These are phyloP conservation scores for Trametes sp. DNA, from an alignment of 1,284 basidiomycete species.

Conservation along the genomic window DNA sequence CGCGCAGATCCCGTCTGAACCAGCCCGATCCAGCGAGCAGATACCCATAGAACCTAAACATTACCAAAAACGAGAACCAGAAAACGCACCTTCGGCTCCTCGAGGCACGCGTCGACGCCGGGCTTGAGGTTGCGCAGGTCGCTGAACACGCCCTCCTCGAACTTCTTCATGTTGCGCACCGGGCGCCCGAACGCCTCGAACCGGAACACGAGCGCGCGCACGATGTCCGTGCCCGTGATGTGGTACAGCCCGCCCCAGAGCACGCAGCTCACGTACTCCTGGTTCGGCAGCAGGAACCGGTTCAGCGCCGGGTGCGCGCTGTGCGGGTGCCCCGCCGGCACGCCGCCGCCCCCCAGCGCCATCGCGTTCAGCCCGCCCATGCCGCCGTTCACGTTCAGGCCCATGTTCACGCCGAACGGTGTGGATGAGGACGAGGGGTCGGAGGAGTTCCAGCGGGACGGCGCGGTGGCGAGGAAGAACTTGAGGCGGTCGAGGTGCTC, in stretches of 20 bases:
- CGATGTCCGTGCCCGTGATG: slow-evolving; percentile 91
- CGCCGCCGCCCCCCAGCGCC: too few species aligned
- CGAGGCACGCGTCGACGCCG: slow-evolving; percentile 87
- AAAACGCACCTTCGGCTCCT: slow-evolving; percentile 84
- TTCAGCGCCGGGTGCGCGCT: slow-evolving; percentile 76
- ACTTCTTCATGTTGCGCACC: slow-evolving; percentile 87
- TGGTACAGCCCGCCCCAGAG: slow-evolving; percentile 91
- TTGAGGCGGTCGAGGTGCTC: slow-evolving; percentile 81
- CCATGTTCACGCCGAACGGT: not conserved
- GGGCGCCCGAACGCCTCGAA: slow-evolving; percentile 90
- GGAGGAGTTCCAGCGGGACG: slow-evolving; percentile 65
- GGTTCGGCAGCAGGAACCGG: slow-evolving; percentile 83
- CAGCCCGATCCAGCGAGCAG: too few species aligned
- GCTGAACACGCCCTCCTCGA: slow-evolving; percentile 93
- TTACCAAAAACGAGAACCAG: not conserved
- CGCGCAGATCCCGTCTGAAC: too few species aligned
- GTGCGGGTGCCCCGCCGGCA: slow-evolving; percentile 44
- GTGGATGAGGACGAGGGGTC: slow-evolving; percentile 9
- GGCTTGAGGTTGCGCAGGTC: slow-evolving; percentile 93
- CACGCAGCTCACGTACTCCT: slow-evolving; percentile 89
- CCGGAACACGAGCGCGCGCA: slow-evolving; percentile 87
- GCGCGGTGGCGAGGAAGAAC: slow-evolving; percentile 88
- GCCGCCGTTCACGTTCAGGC: not conserved
- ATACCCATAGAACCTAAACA: too few species aligned
- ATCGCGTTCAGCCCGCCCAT: slow-evolving; percentile 2